Conservation (phyloP, 345 rosid genomes). For the Dimocarpus longan region DNA sequence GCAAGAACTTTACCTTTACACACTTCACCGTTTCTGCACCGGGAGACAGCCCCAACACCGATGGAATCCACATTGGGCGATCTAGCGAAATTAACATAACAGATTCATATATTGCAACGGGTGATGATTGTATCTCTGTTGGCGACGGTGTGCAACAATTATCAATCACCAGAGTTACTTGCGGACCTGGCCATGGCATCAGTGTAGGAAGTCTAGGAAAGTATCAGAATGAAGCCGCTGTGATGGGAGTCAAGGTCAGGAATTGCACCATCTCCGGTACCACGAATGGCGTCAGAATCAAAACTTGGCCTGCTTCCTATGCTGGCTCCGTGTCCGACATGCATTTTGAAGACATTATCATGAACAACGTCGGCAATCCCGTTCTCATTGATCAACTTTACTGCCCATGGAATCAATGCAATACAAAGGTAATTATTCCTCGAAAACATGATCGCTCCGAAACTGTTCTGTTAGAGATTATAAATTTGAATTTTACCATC, state of each 20-base stretch:
- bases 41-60: conserved; percentile 49
- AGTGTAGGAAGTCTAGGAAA: conserved; percentile 7
- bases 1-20: conserved; percentile 42
- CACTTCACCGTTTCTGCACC: conserved; percentile 42
- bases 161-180: not conserved
- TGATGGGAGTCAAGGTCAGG: not conserved
- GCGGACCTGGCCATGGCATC: conserved; percentile 22
- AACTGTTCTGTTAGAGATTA: too few relatives aligned
- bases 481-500: too few relatives aligned
- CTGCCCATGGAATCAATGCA: conserved; percentile 12
- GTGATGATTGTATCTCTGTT: conserved; percentile 24
- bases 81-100: conserved; percentile 34
- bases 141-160: not conserved
- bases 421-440: not conserved
- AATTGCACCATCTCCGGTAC: not conserved
- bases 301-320: not conserved
- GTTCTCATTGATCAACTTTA: conserved; percentile 18
- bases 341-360: not conserved
- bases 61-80: conserved; percentile 65
- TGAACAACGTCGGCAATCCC: conserved; percentile 17
- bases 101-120: conserved; percentile 30
- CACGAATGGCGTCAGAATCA: not conserved
- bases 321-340: not conserved
- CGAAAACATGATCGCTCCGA: too few relatives aligned
- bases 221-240: not conserved